Conservation (phyloP, 139 green algal species). For the Chlorella sp. region DNA sequence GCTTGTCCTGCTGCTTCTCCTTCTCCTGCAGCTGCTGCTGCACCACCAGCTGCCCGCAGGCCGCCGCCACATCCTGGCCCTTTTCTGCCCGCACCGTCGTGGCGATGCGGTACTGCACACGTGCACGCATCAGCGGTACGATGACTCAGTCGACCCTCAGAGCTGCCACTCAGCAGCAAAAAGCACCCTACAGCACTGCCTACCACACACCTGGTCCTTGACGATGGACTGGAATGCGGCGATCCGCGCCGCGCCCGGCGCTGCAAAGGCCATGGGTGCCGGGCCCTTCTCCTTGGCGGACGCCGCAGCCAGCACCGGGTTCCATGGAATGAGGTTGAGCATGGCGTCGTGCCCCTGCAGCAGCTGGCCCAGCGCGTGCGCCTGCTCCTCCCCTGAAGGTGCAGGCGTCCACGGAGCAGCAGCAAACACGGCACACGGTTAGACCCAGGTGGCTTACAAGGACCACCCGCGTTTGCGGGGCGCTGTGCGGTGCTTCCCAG, state of each 20-base stretch:
- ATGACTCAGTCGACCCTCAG: no score
- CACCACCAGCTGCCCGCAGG: conserved; percentile 1
- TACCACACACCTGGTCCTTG: neutral
- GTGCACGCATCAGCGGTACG: no score
- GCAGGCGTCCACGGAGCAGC: neutral
- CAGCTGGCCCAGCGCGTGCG: conserved; percentile 67
- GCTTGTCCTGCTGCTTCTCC: neutral
- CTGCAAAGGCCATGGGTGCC: neutral
- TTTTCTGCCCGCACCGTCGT: conserved; percentile 87
- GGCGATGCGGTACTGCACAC: conserved; percentile 62
- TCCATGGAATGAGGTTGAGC: conserved; percentile 70
- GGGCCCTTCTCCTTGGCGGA: neutral
- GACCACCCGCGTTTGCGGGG: neutral
- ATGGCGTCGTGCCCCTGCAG: conserved; percentile 53
- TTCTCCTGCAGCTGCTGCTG: neutral
- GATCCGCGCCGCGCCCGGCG: neutral
- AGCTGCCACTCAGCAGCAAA: no score
- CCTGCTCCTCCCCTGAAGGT: conserved; percentile 40
- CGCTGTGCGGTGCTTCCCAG: neutral
- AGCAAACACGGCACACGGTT: neutral
- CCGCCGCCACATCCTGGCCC: conserved; percentile 77
- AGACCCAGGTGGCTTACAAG: neutral
- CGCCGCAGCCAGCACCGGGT: neutral
- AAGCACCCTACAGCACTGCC: no score
- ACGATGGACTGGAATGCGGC: neutral